Percentiles rank a stretch among this genome's conserved stretches.
These are phyloP conservation scores for Purpureocillium lavendulum DNA, from an alignment of 2,329 filamentous ascomycete genomes.

Conservation along the genomic window DNA sequence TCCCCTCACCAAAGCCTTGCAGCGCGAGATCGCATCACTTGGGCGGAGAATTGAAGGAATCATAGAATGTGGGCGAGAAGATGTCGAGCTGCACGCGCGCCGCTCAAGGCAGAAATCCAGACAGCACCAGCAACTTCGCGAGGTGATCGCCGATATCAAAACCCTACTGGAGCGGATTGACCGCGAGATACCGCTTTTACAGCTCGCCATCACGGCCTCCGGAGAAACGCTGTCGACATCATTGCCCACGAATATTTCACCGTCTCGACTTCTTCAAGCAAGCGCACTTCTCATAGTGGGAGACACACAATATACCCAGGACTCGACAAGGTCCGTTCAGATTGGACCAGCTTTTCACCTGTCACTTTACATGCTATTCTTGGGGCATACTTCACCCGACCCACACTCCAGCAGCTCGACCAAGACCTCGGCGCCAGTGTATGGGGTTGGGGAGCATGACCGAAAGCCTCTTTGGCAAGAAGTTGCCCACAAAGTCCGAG, in stretches of 20 bases:
- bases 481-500: constrained; percentile 83
- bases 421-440: constrained; percentile 5
- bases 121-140: constrained; percentile 53
- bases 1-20: constrained; percentile 70
- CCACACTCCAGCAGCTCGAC: not conserved
- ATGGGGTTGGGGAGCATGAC: constrained; percentile 28
- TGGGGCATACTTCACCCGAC: constrained; percentile 53
- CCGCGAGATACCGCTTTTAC: constrained; percentile 83
- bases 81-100: constrained; percentile 28
- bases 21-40: constrained; percentile 73
- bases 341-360: constrained; percentile 81
- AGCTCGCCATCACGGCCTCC: constrained; percentile 87
- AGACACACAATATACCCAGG: constrained; percentile 70
- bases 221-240: constrained; percentile 78
- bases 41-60: constrained; percentile 67
- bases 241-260: constrained; percentile 75
- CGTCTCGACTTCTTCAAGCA: constrained; percentile 82
- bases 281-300: constrained; percentile 84
- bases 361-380: constrained; percentile 92
- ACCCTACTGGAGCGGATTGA: constrained; percentile 71
- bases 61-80: constrained; percentile 51
- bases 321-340: constrained; percentile 58
- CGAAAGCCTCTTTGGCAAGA: constrained; percentile 84
- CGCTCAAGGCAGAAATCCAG: constrained; percentile 19
- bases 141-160: constrained; percentile 69